These are phyloP conservation scores for Trapa bicornis DNA, from an alignment of 345 rosid genomes.

Conservation along the genomic window DNA sequence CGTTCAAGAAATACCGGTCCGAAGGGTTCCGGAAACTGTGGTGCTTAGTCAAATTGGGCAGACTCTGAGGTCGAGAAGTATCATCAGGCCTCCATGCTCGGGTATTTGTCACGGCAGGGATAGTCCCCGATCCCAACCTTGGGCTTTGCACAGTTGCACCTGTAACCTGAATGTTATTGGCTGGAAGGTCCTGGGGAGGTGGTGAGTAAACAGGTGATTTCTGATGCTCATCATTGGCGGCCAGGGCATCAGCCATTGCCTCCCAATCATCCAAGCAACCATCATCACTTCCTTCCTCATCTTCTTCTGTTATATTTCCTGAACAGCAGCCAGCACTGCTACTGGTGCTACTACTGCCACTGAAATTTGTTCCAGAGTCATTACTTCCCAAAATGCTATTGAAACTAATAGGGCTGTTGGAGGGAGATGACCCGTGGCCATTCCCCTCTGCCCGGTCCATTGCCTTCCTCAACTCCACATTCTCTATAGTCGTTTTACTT, in stretches of 20 bases:
- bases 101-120: constrained; percentile 19
- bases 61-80: constrained; percentile 58
- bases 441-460: constrained; percentile 15
- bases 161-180: not conserved
- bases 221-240: constrained; percentile 34
- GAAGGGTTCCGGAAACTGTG: constrained; percentile 33
- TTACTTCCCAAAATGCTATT: constrained; percentile 19
- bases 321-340: constrained; percentile 82
- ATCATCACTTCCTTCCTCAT: constrained; percentile 37
- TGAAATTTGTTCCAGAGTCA: constrained; percentile 36
- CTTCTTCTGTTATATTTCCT: constrained; percentile 72
- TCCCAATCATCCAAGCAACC: constrained; percentile 95
- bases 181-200: constrained; percentile 13
- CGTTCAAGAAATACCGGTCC: constrained; percentile 28
- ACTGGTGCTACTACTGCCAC: constrained; percentile 31
- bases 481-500: constrained; percentile 28
- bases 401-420: constrained; percentile 42
- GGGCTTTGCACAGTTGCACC: not conserved
- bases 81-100: constrained; percentile 86
- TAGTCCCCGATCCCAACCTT: constrained; percentile 20
- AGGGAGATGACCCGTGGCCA: constrained; percentile 27
- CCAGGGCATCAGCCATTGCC: constrained; percentile 88
- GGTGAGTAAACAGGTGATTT: constrained; percentile 13
- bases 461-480: constrained; percentile 23
- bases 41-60: constrained; percentile 71